Base-by-base conservation (phyloP, 202 grass and related monocot genomes). In the Cymbopogon flexuosus region DNA sequence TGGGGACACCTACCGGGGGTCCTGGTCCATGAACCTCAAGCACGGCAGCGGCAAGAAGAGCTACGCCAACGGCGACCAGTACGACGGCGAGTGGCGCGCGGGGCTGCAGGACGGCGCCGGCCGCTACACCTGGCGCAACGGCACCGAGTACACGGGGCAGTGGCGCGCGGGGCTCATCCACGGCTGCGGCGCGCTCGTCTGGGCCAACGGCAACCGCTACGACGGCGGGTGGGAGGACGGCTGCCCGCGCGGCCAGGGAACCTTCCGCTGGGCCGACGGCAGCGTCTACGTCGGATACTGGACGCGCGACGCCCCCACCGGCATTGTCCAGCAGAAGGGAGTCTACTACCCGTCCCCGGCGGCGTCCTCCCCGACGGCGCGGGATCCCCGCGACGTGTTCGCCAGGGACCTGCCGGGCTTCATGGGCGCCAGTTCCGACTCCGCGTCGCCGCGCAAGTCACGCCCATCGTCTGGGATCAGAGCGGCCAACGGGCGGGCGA, bases 11-110 rank as follows among this genome's bases (percentile, higher is more conserved):
- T 99, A 99, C 80, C 68, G 85, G 16, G 96, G 96, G 0, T 68
- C 85, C 39, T 96, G 96, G 96, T 88, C 80, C 68, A 99, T 96
- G 96, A 99, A 99, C 88, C 88, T 99, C 51, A 99, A 99, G 90
- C 92, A 99, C 79, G 90, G 96, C 15, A 5, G 35, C 12, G 96
- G 96, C 36, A 78, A 31, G 13, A 99, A 99, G 85, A 91, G 81
- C 83, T 96, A 99, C 82, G 90, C 90, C 36, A 99, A 93, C 81
- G 96, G 96, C 12, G 96, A 99, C 82, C 88, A 91, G 16, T 99
- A 99, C 80, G 96, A 99, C 63, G 96, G 96, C 60, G 87, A 96
- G 14, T 99, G 96, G 96, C 77, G 80, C 35, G 76, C 82, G 1
- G 96, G 92, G 1, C 54, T 93, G 10, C 96, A 96, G 77, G 90